Percentiles rank a stretch among this genome's conserved stretches.
Conservation (phyloP, 2,329 filamentous ascomycete species). For the Colletotrichum navitas region DNA sequence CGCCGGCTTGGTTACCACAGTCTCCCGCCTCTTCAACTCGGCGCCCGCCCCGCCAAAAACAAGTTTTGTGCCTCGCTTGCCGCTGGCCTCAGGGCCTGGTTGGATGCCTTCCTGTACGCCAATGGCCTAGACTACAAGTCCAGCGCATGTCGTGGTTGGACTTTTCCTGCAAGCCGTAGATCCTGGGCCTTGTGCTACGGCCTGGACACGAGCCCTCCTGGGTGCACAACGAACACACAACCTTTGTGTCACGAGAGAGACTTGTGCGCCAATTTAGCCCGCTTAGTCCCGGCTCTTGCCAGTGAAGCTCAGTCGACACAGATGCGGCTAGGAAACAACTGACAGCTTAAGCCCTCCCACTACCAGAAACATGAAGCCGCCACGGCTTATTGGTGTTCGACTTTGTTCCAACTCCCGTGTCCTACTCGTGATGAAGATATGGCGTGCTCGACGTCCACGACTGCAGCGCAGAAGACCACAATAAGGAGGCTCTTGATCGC, state of each 20-base stretch:
- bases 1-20: conserved; percentile 5
- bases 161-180: conserved; percentile 22
- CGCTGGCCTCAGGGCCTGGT: conserved; percentile 8
- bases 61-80: conserved; percentile 35
- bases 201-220: conserved; percentile 39
- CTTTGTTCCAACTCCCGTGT: neutral
- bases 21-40: neutral
- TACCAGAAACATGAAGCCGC: conserved; percentile 18
- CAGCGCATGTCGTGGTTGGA: conserved; percentile 23
- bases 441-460: neutral
- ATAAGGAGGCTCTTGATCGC: neutral
- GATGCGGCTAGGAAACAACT: conserved; percentile 17
- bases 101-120: conserved; percentile 41
- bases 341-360: neutral
- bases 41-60: conserved; percentile 29
- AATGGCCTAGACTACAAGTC: conserved; percentile 27
- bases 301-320: neutral
- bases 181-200: conserved; percentile 32
- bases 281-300: neutral
- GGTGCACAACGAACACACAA: conserved; percentile 18
- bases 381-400: neutral
- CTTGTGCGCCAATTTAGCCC: conserved; percentile 2
- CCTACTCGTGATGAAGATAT: neutral
- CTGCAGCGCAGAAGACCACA: neutral
- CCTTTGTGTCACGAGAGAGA: conserved; percentile 17